phyloP scores from a whole-genome alignment of 352 stramenopile species.

The Pythium guiyangense region DNA sequence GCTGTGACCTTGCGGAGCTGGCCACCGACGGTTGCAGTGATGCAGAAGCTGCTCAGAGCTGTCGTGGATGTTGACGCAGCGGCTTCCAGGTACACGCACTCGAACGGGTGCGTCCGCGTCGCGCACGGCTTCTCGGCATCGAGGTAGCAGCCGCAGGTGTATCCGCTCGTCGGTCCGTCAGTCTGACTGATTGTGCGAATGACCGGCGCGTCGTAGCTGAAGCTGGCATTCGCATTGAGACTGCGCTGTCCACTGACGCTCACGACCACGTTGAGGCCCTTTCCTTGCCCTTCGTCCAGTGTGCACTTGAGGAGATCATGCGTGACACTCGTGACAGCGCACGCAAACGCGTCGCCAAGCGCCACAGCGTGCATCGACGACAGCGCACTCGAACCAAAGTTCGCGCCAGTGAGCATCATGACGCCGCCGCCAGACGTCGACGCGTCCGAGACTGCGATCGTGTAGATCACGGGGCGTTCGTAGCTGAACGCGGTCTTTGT shows the following conservation, averaged over 20 bases:
- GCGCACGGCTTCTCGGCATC: constrained; percentile 36
- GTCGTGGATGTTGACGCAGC: constrained; percentile 10
- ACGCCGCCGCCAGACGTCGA: constrained; percentile 37
- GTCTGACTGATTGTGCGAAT: constrained; percentile 32
- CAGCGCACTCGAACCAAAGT: constrained; percentile 44
- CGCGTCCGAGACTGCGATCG: constrained; percentile 23
- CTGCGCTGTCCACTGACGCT: constrained; percentile 31
- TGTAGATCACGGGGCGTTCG: constrained; percentile 36
- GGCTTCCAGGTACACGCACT: constrained; percentile 29
- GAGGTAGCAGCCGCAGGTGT: constrained; percentile 36
- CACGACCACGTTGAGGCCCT: constrained; percentile 28
- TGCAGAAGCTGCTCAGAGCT: constrained; percentile 24
- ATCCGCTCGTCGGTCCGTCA: constrained; percentile 44
- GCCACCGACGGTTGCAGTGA: constrained; percentile 21
- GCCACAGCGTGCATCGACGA: constrained; percentile 29
- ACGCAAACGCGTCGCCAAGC: constrained; percentile 25
- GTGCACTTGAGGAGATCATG: constrained; percentile 34
- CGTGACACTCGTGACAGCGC: constrained; percentile 24
- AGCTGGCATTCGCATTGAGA: constrained; percentile 16
- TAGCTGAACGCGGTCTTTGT: constrained; percentile 37
- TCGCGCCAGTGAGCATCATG: constrained; percentile 39
- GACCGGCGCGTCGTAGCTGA: constrained; percentile 40
- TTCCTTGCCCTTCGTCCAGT: constrained; percentile 37
- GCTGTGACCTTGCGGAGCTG: constrained; percentile 21
- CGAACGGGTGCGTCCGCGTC: constrained; percentile 29